Conservation (phyloP, 78 protist species). For the Tieghemostelium lacteum region DNA sequence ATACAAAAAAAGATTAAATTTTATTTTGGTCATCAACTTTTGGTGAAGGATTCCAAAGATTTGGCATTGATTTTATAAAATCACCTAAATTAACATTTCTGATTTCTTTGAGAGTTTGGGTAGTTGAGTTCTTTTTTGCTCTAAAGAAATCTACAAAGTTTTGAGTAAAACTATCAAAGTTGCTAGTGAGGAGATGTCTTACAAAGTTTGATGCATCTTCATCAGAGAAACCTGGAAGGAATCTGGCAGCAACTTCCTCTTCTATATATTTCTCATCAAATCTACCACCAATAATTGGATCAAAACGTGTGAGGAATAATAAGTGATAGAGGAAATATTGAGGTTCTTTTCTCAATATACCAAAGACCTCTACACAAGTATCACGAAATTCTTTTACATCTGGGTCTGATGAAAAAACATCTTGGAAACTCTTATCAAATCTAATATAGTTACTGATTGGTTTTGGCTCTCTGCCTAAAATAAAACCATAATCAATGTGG, state of each 20-base stretch:
- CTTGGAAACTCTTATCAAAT: constrained; percentile 15
- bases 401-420: not conserved
- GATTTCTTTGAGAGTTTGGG: not conserved
- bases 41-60: too few species aligned
- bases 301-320: constrained; percentile 29
- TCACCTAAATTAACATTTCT: too few species aligned
- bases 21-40: too few species aligned
- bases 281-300: not conserved
- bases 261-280: constrained; percentile 18
- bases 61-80: too few species aligned
- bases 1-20: too few species aligned
- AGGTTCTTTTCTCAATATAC: constrained; percentile 22
- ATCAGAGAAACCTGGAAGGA: constrained; percentile 49
- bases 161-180: not conserved
- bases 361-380: constrained; percentile 1
- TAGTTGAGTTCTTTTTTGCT: not conserved
- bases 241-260: constrained; percentile 23
- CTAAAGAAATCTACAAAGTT: not conserved
- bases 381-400: not conserved
- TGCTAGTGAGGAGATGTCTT: not conserved
- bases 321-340: constrained; percentile 49
- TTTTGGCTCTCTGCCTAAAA: constrained; percentile 91
- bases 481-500: constrained; percentile 98
- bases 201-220: constrained; percentile 20
- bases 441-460: constrained; percentile 11